Conservation (phyloP, 169 alveolate species). For the Theileria parva region DNA sequence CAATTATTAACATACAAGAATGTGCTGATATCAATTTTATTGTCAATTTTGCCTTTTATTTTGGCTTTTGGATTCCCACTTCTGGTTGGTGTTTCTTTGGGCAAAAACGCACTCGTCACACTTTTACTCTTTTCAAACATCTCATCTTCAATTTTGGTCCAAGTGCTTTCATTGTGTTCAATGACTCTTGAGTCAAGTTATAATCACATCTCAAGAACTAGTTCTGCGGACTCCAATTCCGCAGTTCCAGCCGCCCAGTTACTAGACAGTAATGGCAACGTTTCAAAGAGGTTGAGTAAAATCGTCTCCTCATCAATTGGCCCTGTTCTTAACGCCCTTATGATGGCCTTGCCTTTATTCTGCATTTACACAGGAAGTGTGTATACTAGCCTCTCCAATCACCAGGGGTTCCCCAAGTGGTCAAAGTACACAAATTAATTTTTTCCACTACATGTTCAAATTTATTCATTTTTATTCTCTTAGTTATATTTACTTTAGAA, state of each 20-base stretch:
- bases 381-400: background rate
- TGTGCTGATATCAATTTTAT: conserved; percentile 7
- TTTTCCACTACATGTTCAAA: background rate
- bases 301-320: background rate
- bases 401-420: background rate
- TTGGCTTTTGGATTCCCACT: conserved; percentile 16
- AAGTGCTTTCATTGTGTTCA: background rate
- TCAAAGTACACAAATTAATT: background rate
- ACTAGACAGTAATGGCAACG: background rate
- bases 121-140: background rate
- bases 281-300: background rate
- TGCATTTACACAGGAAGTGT: background rate
- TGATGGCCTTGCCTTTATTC: background rate
- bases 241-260: too few relatives aligned
- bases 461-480: background rate
- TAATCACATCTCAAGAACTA: background rate
- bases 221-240: background rate
- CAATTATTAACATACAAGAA: background rate
- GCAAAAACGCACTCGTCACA: background rate
- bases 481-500: background rate
- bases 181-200: background rate
- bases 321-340: background rate
- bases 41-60: conserved; percentile 3
- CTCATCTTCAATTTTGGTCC: background rate
- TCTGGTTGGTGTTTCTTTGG: conserved; percentile 5